Evolutionary conservation across 1,284 basidiomycete genomes (phyloP).

Genomic region (Melanopsichium pennsylvanicum): DNA sequence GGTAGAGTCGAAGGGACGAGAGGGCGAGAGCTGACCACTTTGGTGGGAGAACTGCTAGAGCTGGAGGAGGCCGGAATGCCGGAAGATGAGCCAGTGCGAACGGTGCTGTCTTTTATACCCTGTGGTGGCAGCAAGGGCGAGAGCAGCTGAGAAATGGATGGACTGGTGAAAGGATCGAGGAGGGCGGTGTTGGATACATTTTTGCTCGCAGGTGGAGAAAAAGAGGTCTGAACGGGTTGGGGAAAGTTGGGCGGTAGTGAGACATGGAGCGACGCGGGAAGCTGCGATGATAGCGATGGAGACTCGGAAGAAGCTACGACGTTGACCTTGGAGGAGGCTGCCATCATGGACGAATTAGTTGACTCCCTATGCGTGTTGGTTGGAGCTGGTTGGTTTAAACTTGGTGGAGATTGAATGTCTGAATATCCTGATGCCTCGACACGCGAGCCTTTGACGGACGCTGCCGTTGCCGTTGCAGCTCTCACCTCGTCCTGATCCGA

Average conservation of each 20-base stretch:
- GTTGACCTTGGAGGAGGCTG: background rate
- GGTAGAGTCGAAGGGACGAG: background rate
- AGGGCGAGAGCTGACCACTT: slow-evolving; percentile 4
- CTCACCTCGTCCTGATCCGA: background rate
- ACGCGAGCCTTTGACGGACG: background rate
- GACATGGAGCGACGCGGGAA: slow-evolving; percentile 46
- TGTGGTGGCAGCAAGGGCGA: slow-evolving; percentile 20
- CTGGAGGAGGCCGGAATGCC: background rate
- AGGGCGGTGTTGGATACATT: slow-evolving; percentile 16
- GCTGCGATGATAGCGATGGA: slow-evolving; percentile 15
- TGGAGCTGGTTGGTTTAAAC: background rate
- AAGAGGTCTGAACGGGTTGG: slow-evolving; percentile 46
- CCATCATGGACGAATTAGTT: too few species aligned
- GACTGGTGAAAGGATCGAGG: slow-evolving; percentile 30
- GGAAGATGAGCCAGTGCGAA: background rate
- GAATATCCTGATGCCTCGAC: background rate
- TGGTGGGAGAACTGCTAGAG: slow-evolving; percentile 10
- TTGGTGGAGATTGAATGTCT: background rate
- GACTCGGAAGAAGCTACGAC: slow-evolving; percentile 6
- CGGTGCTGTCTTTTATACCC: too few species aligned
- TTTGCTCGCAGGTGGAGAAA: slow-evolving; percentile 44
- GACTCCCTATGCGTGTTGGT: background rate
- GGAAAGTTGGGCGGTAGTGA: slow-evolving; percentile 54
- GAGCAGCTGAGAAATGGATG: slow-evolving; percentile 37
- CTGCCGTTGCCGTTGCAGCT: background rate